Evolutionary conservation across 257 asterid species (phyloP).

Genomic region (Ilex asprella): DNA sequence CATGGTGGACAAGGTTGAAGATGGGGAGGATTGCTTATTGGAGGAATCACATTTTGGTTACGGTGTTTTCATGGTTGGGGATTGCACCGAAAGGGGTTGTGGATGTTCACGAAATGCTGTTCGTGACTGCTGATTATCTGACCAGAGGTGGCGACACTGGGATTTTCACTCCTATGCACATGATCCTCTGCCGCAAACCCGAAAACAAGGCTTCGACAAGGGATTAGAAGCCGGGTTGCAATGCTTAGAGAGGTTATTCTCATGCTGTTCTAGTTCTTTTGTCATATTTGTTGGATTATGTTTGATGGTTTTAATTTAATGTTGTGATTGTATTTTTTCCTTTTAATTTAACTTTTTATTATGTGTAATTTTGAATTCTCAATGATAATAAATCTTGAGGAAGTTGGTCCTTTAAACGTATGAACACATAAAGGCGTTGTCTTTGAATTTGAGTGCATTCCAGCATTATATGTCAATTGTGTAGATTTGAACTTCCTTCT

Average conservation of each 20-base stretch:
- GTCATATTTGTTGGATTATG: background rate
- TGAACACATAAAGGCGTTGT: too few relatives aligned
- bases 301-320: background rate
- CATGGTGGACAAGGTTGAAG: constrained; percentile 5
- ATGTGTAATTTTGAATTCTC: too few relatives aligned
- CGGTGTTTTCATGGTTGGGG: background rate
- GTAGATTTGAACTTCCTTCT: too few relatives aligned
- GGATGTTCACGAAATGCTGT: constrained; percentile 5
- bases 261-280: background rate
- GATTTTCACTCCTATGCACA: constrained; percentile 3
- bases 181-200: constrained; percentile 1
- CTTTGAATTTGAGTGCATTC: too few relatives aligned
- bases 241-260: background rate
- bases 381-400: too few relatives aligned
- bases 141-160: constrained; percentile 1
- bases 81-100: background rate
- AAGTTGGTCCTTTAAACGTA: too few relatives aligned
- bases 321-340: background rate
- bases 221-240: background rate
- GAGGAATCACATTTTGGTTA: constrained; percentile 2
- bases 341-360: too few relatives aligned
- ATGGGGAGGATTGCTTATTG: constrained; percentile 1
- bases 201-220: background rate
- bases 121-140: background rate
- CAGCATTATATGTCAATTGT: too few relatives aligned